phyloP scores from a whole-genome alignment of 495 filamentous ascomycete species.

The Cudoniella acicularis region DNA sequence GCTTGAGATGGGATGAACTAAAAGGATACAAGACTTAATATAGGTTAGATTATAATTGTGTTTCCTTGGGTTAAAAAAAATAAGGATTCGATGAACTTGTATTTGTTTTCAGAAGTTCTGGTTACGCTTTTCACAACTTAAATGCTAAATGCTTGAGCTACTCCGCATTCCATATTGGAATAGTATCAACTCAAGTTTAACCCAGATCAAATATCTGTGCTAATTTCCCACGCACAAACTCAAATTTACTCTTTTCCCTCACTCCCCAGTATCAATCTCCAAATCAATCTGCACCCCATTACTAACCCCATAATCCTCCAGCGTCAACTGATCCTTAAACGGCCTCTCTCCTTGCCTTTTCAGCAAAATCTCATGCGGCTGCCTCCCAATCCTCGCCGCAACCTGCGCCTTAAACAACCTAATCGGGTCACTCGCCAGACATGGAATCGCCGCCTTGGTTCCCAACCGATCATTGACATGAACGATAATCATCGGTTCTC shows the following conservation, averaged over 20 bases:
- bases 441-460: slow-evolving; percentile 86
- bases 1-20: not conserved
- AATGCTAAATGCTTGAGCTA: too few species aligned
- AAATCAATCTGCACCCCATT: slow-evolving; percentile 88
- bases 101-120: too few species aligned
- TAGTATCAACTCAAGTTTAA: too few species aligned
- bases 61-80: too few species aligned
- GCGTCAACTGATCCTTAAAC: slow-evolving; percentile 81
- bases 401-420: slow-evolving; percentile 88
- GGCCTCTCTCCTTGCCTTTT: slow-evolving; percentile 89
- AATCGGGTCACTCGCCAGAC: slow-evolving; percentile 74
- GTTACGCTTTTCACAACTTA: too few species aligned
- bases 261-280: slow-evolving; percentile 78
- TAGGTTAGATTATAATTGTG: too few species aligned
- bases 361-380: slow-evolving; percentile 85
- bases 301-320: slow-evolving; percentile 86
- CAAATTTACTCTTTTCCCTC: too few species aligned
- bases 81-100: too few species aligned
- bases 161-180: too few species aligned
- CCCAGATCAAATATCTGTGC: too few species aligned
- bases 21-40: too few species aligned
- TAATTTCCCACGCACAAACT: too few species aligned
- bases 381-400: slow-evolving; percentile 77
- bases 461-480: slow-evolving; percentile 89
- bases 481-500: slow-evolving; percentile 86